phyloP scores from a whole-genome alignment of 2,329 filamentous ascomycete species.

The Paraphoma sp. region DNA sequence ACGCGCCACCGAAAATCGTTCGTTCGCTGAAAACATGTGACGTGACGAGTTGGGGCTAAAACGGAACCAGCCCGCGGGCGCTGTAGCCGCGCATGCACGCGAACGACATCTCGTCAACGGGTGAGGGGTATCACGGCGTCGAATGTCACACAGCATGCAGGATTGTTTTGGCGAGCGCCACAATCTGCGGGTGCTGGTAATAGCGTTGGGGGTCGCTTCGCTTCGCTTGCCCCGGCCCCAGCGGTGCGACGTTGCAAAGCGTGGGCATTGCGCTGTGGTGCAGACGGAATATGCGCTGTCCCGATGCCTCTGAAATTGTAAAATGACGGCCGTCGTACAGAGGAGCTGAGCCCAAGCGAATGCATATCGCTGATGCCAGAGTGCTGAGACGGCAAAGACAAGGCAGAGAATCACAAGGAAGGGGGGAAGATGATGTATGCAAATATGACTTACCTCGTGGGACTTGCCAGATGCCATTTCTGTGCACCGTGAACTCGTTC shows the following conservation, averaged over 20 bases:
- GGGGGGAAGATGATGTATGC: neutral
- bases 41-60: neutral
- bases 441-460: conserved; percentile 76
- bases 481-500: conserved; percentile 79
- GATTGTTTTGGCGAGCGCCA: conserved; percentile 28
- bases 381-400: too few relatives aligned
- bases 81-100: conserved; percentile 17
- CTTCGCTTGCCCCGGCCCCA: conserved; percentile 25
- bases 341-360: neutral
- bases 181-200: conserved; percentile 23
- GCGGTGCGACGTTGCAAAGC: conserved; percentile 25
- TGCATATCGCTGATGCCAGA: too few relatives aligned
- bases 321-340: conserved; percentile 41
- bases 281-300: conserved; percentile 20
- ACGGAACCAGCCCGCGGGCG: conserved; percentile 12
- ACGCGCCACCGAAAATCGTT: conserved; percentile 2
- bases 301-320: conserved; percentile 30
- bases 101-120: conserved; percentile 22
- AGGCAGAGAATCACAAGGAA: neutral
- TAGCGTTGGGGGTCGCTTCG: conserved; percentile 4
- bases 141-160: conserved; percentile 35
- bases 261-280: conserved; percentile 4
- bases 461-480: conserved; percentile 92
- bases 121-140: conserved; percentile 12
- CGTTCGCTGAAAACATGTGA: conserved; percentile 1